A percentile compares a stretch with the other conserved stretches of the same genome.
Conservation (phyloP, 1,284 basidiomycete genomes). For the Apiotrichum veenhuisii region DNA sequence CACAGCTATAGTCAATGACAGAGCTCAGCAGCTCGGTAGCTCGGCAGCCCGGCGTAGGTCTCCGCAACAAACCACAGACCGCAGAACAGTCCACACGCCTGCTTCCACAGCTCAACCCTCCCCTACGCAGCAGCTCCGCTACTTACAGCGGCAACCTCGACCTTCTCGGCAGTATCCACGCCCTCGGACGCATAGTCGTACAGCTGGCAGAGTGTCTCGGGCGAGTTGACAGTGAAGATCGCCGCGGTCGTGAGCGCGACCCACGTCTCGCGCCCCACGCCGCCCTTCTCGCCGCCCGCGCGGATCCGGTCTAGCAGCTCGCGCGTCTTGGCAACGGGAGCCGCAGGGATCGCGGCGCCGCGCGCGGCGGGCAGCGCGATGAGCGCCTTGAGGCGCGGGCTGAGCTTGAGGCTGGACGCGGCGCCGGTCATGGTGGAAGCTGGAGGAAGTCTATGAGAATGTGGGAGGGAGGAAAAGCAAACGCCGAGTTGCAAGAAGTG, state of each 20-base stretch:
- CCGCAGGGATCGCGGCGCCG: conserved; percentile 33
- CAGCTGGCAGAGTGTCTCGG: conserved; percentile 36
- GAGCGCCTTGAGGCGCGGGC: conserved; percentile 41
- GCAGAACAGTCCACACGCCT: too few relatives aligned
- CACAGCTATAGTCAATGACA: too few relatives aligned
- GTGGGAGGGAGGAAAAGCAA: not conserved
- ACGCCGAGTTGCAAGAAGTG: not conserved
- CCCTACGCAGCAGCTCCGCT: too few relatives aligned
- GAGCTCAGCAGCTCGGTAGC: too few relatives aligned
- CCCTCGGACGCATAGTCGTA: conserved; percentile 33
- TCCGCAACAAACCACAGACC: too few relatives aligned
- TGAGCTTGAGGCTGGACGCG: conserved; percentile 31
- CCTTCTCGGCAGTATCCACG: conserved; percentile 15
- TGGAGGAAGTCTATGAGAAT: not conserved
- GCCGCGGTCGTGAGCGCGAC: conserved; percentile 39
- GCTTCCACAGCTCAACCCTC: too few relatives aligned
- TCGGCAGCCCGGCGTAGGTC: too few relatives aligned
- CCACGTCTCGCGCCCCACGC: conserved; percentile 30
- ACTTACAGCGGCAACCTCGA: conserved; percentile 29
- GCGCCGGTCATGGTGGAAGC: conserved; percentile 1
- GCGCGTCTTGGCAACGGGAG: conserved; percentile 15
- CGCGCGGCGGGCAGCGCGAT: conserved; percentile 33
- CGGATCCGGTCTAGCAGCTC: conserved; percentile 35
- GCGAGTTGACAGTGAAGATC: conserved; percentile 45
- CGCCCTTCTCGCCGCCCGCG: conserved; percentile 18